Conservation (phyloP, 1,139 yeast genomes). For the Diutina pseudorugosa region DNA sequence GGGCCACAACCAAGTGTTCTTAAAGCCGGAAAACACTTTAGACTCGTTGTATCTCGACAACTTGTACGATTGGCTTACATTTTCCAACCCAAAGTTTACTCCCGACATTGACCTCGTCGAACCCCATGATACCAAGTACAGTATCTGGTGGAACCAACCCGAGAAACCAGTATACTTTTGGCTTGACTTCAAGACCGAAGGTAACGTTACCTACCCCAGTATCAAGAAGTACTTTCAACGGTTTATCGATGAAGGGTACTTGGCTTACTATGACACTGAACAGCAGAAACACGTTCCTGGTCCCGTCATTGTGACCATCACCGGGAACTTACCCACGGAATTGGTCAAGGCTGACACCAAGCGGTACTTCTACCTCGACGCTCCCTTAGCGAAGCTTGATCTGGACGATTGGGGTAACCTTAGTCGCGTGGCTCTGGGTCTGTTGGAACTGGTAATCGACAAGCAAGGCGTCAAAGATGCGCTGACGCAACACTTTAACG, state of each 20-base stretch:
- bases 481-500: slow-evolving; percentile 11
- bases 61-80: slow-evolving; percentile 28
- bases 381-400: slow-evolving; percentile 20
- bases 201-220: slow-evolving; percentile 19
- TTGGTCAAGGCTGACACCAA: slow-evolving; percentile 14
- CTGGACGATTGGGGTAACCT: slow-evolving; percentile 15
- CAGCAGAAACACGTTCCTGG: slow-evolving; percentile 17
- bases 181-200: slow-evolving; percentile 31
- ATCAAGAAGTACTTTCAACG: slow-evolving; percentile 19
- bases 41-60: slow-evolving; percentile 43
- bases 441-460: slow-evolving; percentile 21
- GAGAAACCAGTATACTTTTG: slow-evolving; percentile 27
- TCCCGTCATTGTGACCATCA: slow-evolving; percentile 27
- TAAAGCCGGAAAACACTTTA: slow-evolving; percentile 34
- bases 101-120: not conserved
- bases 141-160: slow-evolving; percentile 28
- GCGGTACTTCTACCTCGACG: slow-evolving; percentile 28
- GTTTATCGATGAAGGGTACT: slow-evolving; percentile 21
- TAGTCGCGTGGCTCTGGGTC: slow-evolving; percentile 25
- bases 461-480: slow-evolving; percentile 10
- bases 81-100: slow-evolving; percentile 9
- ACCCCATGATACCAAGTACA: slow-evolving; percentile 12
- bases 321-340: slow-evolving; percentile 29
- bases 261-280: slow-evolving; percentile 22
- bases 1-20: slow-evolving; percentile 46